A percentile compares a stretch with the other conserved stretches of the same genome.
These are phyloP conservation scores for Suillus sp. DNA, from an alignment of 768 basidiomycete genomes.

Conservation along the genomic window DNA sequence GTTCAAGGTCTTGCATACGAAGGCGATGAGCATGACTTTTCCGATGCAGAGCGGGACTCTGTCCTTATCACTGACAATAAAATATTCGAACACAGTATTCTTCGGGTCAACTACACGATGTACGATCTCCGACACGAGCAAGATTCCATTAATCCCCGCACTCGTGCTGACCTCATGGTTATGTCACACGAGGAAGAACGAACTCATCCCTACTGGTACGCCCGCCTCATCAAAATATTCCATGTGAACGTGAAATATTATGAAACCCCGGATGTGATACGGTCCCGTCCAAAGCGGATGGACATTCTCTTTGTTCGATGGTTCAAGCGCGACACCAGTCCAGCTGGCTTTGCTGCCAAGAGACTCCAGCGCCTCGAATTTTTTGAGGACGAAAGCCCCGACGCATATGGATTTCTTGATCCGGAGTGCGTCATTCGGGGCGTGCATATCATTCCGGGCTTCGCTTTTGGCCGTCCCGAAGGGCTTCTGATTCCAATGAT, in stretches of 20 bases:
- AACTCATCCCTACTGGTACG: slow-evolving; percentile 42
- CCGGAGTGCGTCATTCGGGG: slow-evolving; percentile 42
- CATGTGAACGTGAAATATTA: slow-evolving; percentile 17
- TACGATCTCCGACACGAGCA: slow-evolving; percentile 28
- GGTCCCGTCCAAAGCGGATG: slow-evolving; percentile 23
- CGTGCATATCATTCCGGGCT: slow-evolving; percentile 46
- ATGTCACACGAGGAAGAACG: slow-evolving; percentile 23
- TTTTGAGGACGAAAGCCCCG: slow-evolving; percentile 26
- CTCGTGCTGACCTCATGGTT: slow-evolving; percentile 39
- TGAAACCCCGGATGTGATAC: not conserved
- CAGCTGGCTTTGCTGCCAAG: slow-evolving; percentile 29
- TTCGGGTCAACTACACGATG: slow-evolving; percentile 35
- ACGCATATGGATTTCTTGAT: slow-evolving; percentile 49
- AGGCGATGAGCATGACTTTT: slow-evolving; percentile 22
- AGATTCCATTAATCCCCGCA: slow-evolving; percentile 33
- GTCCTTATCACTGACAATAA: slow-evolving; percentile 30
- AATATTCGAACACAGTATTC: slow-evolving; percentile 35
- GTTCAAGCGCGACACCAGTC: slow-evolving; percentile 32
- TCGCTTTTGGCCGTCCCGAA: slow-evolving; percentile 24
- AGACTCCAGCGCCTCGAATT: slow-evolving; percentile 43
- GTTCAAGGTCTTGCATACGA: slow-evolving; percentile 11
- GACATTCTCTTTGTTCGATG: slow-evolving; percentile 47
- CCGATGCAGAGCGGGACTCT: slow-evolving; percentile 22
- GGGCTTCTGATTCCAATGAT: slow-evolving; percentile 13
- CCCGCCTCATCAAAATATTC: slow-evolving; percentile 36